phyloP scores from a whole-genome alignment of 306 rosid genomes.

The Nissolia schottii region DNA sequence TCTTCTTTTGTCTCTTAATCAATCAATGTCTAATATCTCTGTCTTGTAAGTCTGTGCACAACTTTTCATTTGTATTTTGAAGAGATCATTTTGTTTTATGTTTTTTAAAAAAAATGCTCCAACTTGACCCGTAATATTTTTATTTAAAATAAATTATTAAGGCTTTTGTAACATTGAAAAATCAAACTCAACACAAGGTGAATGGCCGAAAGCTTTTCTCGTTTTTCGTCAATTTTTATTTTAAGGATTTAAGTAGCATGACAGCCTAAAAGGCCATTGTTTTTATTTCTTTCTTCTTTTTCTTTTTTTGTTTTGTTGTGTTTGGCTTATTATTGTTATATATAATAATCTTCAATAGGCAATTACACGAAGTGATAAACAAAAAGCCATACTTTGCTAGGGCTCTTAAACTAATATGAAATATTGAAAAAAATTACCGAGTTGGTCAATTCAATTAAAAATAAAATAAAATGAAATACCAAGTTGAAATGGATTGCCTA shows the following conservation, averaged over 20 bases:
- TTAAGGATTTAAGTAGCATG: background rate
- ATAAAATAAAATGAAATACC: background rate
- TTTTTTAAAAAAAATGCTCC: background rate
- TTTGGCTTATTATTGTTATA: background rate
- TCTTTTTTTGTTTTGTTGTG: background rate
- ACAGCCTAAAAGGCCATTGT: background rate
- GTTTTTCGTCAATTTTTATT: background rate
- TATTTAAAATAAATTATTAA: background rate
- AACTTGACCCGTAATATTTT: background rate
- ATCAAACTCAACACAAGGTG: background rate
- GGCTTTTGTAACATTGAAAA: background rate
- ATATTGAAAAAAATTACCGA: background rate
- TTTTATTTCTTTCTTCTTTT: background rate
- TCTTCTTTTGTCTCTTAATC: background rate
- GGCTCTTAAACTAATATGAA: background rate
- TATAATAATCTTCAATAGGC: background rate
- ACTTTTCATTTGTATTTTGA: too few species aligned
- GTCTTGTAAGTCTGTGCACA: background rate
- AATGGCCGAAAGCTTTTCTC: background rate
- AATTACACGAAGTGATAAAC: background rate
- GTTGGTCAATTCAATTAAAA: background rate
- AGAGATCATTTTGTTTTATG: too few species aligned
- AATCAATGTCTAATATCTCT: background rate
- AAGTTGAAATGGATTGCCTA: background rate
- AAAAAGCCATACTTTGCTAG: background rate